Percentiles rank a stretch among this genome's conserved stretches.
Evolutionary conservation across 352 stramenopile species (phyloP).

Genomic region (Phytophthora sp.): DNA sequence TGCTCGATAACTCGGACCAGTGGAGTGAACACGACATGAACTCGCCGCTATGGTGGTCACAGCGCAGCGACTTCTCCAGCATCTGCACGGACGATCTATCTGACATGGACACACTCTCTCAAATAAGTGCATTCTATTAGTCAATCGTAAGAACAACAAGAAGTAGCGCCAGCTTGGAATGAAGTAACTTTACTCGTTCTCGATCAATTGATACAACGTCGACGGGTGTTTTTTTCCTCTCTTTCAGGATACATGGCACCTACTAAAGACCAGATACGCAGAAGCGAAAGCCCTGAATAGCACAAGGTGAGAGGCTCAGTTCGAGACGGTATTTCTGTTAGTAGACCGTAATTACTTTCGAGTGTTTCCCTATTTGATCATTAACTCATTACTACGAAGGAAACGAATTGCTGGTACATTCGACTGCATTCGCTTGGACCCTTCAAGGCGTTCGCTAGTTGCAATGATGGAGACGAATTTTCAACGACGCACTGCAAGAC

Average conservation of each 20-base stretch:
- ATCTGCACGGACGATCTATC: constrained; percentile 66
- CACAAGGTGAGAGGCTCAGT: too few relatives aligned
- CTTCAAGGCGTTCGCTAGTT: too few relatives aligned
- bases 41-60: constrained; percentile 43
- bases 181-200: too few relatives aligned
- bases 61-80: constrained; percentile 49
- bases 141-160: neutral
- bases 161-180: too few relatives aligned
- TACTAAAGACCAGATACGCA: too few relatives aligned
- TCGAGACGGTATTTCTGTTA: neutral
- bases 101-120: constrained; percentile 57
- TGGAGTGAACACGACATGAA: constrained; percentile 37
- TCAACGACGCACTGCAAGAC: constrained; percentile 4
- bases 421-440: neutral
- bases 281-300: neutral
- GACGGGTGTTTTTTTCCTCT: too few relatives aligned
- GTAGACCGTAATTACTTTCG: neutral
- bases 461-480: constrained; percentile 37
- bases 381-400: neutral
- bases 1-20: constrained; percentile 12
- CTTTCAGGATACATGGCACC: too few relatives aligned
- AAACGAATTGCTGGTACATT: too few relatives aligned
- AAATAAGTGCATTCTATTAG: constrained; percentile 46
- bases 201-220: too few relatives aligned
- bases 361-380: neutral